Evolutionary conservation across 2,329 filamentous ascomycete genomes (phyloP).

Genomic region (Plectosphaerella sp.): DNA sequence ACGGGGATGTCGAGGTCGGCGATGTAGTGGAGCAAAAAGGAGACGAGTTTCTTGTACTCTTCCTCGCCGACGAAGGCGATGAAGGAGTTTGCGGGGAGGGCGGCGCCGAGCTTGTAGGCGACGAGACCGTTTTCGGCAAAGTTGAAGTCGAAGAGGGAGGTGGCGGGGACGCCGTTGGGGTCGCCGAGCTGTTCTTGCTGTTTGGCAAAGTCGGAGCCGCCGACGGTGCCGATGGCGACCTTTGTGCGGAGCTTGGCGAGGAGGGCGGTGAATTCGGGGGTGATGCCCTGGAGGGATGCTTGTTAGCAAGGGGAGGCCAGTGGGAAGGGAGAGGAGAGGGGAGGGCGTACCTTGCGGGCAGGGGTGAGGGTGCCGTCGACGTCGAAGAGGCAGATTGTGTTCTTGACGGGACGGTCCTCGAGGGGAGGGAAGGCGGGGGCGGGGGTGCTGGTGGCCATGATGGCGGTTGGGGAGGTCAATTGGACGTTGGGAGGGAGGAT

Average conservation of each 20-base stretch:
- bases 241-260: conserved; percentile 80
- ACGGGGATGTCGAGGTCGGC: conserved; percentile 79
- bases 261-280: conserved; percentile 77
- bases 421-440: conserved; percentile 63
- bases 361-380: conserved; percentile 90
- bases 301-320: conserved; percentile 13
- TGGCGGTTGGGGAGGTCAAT: neutral
- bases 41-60: conserved; percentile 72
- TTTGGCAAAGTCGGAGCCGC: conserved; percentile 86
- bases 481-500: neutral
- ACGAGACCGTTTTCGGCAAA: conserved; percentile 96
- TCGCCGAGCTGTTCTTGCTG: conserved; percentile 92
- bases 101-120: conserved; percentile 76
- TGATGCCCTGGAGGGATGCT: conserved; percentile 49
- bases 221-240: conserved; percentile 86
- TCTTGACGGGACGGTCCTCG: conserved; percentile 78
- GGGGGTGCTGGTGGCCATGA: conserved; percentile 2
- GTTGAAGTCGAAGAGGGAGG: conserved; percentile 90
- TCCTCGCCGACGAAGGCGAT: conserved; percentile 87
- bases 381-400: conserved; percentile 94
- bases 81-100: conserved; percentile 77
- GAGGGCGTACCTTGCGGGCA: conserved; percentile 62
- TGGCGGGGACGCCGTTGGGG: conserved; percentile 61
- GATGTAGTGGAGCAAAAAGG: conserved; percentile 75
- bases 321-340: neutral